Conservation (phyloP, 2,329 filamentous ascomycete genomes). For the Fusarium sublunatum region DNA sequence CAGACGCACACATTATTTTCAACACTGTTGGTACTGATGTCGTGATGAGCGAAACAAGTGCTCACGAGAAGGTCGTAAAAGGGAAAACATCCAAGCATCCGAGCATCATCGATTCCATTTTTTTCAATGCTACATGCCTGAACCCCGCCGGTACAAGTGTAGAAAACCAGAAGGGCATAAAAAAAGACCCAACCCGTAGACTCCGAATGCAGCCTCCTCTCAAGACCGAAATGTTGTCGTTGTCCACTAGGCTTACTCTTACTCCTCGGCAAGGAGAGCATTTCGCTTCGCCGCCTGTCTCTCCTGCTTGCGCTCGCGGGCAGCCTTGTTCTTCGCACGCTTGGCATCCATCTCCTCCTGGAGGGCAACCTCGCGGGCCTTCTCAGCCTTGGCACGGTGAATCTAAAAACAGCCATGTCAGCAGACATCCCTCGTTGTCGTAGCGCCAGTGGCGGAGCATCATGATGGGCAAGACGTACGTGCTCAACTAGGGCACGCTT, state of each 20-base stretch:
- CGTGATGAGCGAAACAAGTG: conserved; percentile 24
- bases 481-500: conserved; percentile 99
- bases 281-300: conserved; percentile 90
- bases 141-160: conserved; percentile 63
- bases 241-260: conserved; percentile 64
- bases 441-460: not conserved
- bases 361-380: conserved; percentile 92
- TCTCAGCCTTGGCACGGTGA: conserved; percentile 99
- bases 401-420: conserved; percentile 70
- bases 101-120: conserved; percentile 64
- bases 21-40: conserved; percentile 28
- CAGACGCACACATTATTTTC: conserved; percentile 39
- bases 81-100: conserved; percentile 45
- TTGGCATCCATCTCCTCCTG: conserved; percentile 99
- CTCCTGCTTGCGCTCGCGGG: conserved; percentile 97
- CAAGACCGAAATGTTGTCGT: conserved; percentile 59
- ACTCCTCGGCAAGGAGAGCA: conserved; percentile 77
- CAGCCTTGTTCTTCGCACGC: conserved; percentile 99
- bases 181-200: conserved; percentile 68
- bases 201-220: conserved; percentile 69
- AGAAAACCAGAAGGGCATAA: conserved; percentile 59
- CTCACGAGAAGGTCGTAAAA: conserved; percentile 37
- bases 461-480: conserved; percentile 72
- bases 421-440: conserved; percentile 11
- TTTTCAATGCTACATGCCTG: conserved; percentile 69